Evolutionary conservation across 169 alveolate genomes (phyloP), one percentile per base, ranked within the genome.

Genomic region (Amoebophrya sp.): DNA sequence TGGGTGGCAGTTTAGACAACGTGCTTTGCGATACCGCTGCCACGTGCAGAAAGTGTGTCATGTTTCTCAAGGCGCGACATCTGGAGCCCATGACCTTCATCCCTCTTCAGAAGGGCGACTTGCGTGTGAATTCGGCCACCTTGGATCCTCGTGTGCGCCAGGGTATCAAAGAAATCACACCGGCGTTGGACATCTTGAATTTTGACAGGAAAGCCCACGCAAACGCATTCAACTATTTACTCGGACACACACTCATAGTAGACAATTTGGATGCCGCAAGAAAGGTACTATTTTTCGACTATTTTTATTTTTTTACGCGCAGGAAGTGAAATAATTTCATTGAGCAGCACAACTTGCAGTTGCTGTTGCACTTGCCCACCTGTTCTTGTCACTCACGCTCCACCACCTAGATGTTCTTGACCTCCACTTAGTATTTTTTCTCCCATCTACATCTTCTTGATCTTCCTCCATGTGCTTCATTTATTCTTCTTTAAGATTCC

Each of bases 51-150:
- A 65, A 65, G 83, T 65, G 83, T 36, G 83, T 65, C 33, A 65
- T 65, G 83, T 65, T 6, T 6, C n/a, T 65, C 10, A 65, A 65
- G 83, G 36, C 12, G 26, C 2, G 26, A 10, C 83, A 65, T 36
- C 83, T 65, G 33, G 83, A 65, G 83, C 83, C 83, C 36, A 65
- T 65, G 83, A 65, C 83, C 33, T 65, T 65, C 26, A 65, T 65
- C 83, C 83, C 83, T 6, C 83, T 65, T 10, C 83, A 36, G 83
- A 65, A 26, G 83, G 83, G n/a, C 3, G 83, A 65, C 83, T 12
- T 65, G 2, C 26, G 83, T 10, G 26, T 6, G n/a, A 53, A 23
- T 23, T 23, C 23, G 76, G 23, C 10, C 76, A 23, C 23, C n/a
- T 23, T 53, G 76, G 76, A 53, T 10, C n/a, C 10, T 10, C 76